Evolutionary conservation across 225 moss, liverwort and hornwort genomes (phyloP), one percentile per base, ranked within the genome.

Genomic region (Pseudisothecium myosuroides): DNA sequence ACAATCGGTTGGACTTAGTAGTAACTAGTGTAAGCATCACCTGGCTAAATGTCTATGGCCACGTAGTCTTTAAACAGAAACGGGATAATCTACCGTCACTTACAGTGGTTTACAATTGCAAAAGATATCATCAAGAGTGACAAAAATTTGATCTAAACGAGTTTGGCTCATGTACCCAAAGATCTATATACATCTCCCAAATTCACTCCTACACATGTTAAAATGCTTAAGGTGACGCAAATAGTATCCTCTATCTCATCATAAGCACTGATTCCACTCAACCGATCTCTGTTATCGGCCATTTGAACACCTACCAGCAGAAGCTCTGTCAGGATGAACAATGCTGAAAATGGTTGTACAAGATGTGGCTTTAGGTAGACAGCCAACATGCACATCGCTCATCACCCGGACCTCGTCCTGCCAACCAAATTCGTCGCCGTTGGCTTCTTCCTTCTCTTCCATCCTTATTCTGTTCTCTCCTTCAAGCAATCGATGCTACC

Each of bases 371-470:
- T 81, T 17, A 23, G 89, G 86, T 79, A n/a, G 50, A 69, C 88
- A 93, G 29, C 95, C 96, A 47, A 96, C n/a, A 66, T 97, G 96
- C 82, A 97, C 95, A 82, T 97, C 94, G 88, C 96, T 96, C 96
- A 96, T 96, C 89, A 97, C 96, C 85, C 91, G 87, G 50, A 93
- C 93, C 75, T 95, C 90, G 50, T 94, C 93, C 65, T 93, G 84
- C 95, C 95, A 97, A 54, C 59, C 79, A 31, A 82, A 62, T 56
- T 88, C 72, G 32, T 52, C 39, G 55, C 31, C 62, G 20, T 80
- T 78, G 7, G 22, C 50, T 89, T 80, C 88, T 72, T 89, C 83
- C 75, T 69, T 49, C 74, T 76, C 89, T 78, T 81, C 87, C 90
- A 89, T 89, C 23, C 29, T 32, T 80, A 20, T 61, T 55, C 55